Base-by-base conservation (phyloP, 73 alveolate species). In the Paramecium sonneborni region DNA sequence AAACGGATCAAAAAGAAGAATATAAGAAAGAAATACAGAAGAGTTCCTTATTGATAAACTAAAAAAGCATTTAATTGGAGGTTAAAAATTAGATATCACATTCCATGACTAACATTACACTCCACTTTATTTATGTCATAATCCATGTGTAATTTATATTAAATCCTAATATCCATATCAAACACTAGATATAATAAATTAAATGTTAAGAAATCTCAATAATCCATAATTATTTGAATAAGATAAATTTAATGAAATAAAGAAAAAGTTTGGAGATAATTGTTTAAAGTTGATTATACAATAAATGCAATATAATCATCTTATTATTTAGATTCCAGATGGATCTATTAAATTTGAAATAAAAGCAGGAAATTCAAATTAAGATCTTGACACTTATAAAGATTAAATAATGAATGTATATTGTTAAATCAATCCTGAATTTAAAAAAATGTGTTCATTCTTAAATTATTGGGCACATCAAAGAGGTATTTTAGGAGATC, bases 391-490 rank as follows among this genome's bases (percentile, higher is more conserved):
- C 15, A 34, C 10, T 14, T 43, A 44, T 23, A 30, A 79, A 14
- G 90, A 46, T 11, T 7, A 44, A 41, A 44, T 79, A 12, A 79
- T 79, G 34, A 79, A 44, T 23, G 55, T 21, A 5, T 79, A 79
- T 79, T 39, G 76, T 43, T 21, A 38, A 39, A 43, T 79, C 12
- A 79, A 79, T 20, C 41, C 44, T 8, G 90, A 79, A 39, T 44
- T 79, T 10, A 43, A 79, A 3, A 79, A 46, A n/a, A 21, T 79
- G 24, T 79, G 90, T 79, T 20, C 74, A 30, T 79, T 79, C 43
- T 34, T 79, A 24, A 79, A 79, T 23, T 79, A 79, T 79, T 79
- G 90, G 90, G 90, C 90, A 41, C 14, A 41, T 43, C 18, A 79
- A 43, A 79, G 90, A 79, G 69, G 74, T 14, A 41, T 79, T 1